Base-by-base conservation (phyloP, 805 yeast species). In the Hanseniaspora thailandica region DNA sequence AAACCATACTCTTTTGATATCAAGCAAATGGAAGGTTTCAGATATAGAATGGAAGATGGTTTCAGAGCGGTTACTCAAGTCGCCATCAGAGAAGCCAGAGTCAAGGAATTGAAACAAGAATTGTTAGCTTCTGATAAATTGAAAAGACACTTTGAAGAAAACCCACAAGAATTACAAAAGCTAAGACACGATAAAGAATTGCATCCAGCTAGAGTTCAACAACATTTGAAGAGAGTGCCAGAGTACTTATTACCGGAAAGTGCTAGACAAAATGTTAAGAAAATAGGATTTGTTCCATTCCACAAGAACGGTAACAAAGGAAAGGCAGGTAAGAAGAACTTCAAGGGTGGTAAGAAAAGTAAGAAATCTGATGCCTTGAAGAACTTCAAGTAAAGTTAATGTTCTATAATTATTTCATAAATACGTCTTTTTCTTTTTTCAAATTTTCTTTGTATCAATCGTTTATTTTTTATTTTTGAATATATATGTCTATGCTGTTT, bases 1-100 rank as follows among this genome's bases (percentile, higher is more conserved):
- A 78, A 80, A 61, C 97, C 97, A 9, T 93, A 90, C 63, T 83
- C 84, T 56, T 93, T 93, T 65, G 95, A 93, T 65, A 80, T 82
- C 78, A 78, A 78, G 55, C 97, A 93, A 67, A 86, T 93, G 54
- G 96, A 93, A 63, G 93, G 93, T 23, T 93, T 93, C 76, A 79
- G 97, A 62, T 93, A 93, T 68, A 81, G 98, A 75, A 81, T 87
- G 71, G 97, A 93, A 62, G 98, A 93, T 69, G 96, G 96, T 0
- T 93, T 90, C 71, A 78, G 97, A 69, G 85, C 97, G 0, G 95
- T 93, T 23, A 93, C 98, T 0, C 79, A 79, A 55, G 82, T 84
- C 9, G 85, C 96, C 0, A 79, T 93, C 25, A 80, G 97, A 68
- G 97, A 93, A 63, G 97, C 97, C 0, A 78, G 97, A 62, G 76